A percentile compares a stretch with the other conserved stretches of the same genome.
Conservation (phyloP, 805 yeast genomes). For the Starmerella bombi region DNA sequence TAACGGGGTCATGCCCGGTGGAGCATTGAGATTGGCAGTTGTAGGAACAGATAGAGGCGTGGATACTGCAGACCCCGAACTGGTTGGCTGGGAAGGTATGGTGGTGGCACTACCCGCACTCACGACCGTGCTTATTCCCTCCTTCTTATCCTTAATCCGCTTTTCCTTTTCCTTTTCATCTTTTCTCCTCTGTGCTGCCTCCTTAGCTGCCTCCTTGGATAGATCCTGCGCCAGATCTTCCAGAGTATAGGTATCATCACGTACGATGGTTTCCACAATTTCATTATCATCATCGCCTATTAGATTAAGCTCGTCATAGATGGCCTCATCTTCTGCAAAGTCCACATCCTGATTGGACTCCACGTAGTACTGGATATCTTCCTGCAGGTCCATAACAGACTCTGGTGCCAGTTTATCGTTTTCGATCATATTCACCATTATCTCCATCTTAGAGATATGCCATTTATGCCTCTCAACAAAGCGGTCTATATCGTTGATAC, state of each 20-base stretch:
- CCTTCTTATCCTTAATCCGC: constrained; percentile 18
- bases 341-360: constrained; percentile 89
- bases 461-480: constrained; percentile 59
- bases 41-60: too few relatives aligned
- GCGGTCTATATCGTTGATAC: constrained; percentile 50
- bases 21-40: too few relatives aligned
- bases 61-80: too few relatives aligned
- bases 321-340: constrained; percentile 83
- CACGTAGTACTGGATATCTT: constrained; percentile 83
- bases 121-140: too few relatives aligned
- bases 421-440: constrained; percentile 59
- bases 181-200: constrained; percentile 18
- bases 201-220: constrained; percentile 27
- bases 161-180: constrained; percentile 17
- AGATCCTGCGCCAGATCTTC: constrained; percentile 29
- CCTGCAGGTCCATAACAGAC: constrained; percentile 60
- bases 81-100: too few relatives aligned
- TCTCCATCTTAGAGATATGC: constrained; percentile 70
- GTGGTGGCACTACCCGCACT: too few relatives aligned
- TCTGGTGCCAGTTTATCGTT: constrained; percentile 72
- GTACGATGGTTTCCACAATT: constrained; percentile 27
- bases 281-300: constrained; percentile 43
- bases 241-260: constrained; percentile 25
- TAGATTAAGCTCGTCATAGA: constrained; percentile 75
- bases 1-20: too few relatives aligned